Conservation (phyloP, 768 basidiomycete species). For the Pleurotus sapidus region DNA sequence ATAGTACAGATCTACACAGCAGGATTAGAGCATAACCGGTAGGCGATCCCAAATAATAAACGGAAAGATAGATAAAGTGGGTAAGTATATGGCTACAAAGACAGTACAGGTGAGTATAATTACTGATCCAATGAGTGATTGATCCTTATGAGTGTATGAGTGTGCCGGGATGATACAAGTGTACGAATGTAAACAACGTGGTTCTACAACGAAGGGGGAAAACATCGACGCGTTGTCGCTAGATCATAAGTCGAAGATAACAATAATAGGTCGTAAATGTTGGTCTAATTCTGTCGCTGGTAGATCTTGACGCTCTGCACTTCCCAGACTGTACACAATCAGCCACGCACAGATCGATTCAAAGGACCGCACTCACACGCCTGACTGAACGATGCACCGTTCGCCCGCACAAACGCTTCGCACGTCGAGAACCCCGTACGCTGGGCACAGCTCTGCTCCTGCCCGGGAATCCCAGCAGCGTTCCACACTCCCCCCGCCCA, state of each 20-base stretch:
- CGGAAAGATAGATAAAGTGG: neutral
- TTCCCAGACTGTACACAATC: conserved; percentile 66
- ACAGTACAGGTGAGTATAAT: conserved; percentile 2
- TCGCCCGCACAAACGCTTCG: conserved; percentile 69
- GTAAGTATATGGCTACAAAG: conserved; percentile 7
- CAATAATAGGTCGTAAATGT: neutral
- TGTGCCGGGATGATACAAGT: neutral
- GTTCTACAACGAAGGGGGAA: neutral
- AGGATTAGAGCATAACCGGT: no score
- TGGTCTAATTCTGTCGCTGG: conserved; percentile 31
- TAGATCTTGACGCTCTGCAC: conserved; percentile 74
- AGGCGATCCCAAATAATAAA: neutral
- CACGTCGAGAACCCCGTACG: conserved; percentile 83
- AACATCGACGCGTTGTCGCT: neutral
- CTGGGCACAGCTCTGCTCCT: conserved; percentile 81
- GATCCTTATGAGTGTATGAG: neutral
- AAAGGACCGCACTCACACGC: conserved; percentile 60
- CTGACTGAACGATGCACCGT: conserved; percentile 66
- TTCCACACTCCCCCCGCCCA: conserved; percentile 89
- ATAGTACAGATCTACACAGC: no score
- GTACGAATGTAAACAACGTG: neutral
- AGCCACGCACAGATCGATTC: neutral
- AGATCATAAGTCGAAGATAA: neutral
- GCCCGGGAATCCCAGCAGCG: conserved; percentile 71
- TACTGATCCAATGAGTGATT: neutral